phyloP scores from a whole-genome alignment of 768 basidiomycete genomes.

The Crassisporium funariophilum region DNA sequence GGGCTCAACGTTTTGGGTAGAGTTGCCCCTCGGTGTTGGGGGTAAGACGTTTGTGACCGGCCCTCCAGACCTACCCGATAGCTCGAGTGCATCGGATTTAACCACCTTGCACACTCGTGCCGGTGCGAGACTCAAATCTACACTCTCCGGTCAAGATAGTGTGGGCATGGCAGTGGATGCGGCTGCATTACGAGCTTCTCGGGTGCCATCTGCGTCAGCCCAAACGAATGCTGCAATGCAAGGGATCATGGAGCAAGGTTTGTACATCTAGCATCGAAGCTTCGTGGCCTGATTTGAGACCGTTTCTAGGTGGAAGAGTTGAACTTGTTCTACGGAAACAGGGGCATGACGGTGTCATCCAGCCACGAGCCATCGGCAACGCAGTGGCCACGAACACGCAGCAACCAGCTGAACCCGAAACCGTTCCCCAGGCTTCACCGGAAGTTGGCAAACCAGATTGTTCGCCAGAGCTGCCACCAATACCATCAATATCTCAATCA shows the following conservation, averaged over 20 bases:
- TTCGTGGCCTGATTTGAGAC: background rate
- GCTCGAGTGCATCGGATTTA: constrained; percentile 25
- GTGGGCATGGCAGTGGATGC: constrained; percentile 30
- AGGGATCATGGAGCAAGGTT: constrained; percentile 58
- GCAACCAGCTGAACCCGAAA: background rate
- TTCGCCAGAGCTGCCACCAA: background rate
- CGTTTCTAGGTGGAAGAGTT: constrained; percentile 57
- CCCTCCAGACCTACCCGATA: constrained; percentile 24
- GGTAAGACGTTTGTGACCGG: constrained; percentile 41
- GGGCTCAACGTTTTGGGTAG: constrained; percentile 91
- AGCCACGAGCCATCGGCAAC: constrained; percentile 23
- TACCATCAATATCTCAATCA: background rate
- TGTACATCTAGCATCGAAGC: constrained; percentile 11
- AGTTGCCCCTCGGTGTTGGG: constrained; percentile 78
- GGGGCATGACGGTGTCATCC: constrained; percentile 34
- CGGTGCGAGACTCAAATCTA: constrained; percentile 8
- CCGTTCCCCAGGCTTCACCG: background rate
- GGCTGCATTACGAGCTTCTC: constrained; percentile 22
- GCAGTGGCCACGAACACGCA: too few species aligned
- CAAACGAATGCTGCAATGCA: constrained; percentile 54
- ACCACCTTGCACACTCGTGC: constrained; percentile 26
- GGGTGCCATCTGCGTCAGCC: constrained; percentile 27
- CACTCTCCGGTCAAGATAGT: constrained; percentile 13
- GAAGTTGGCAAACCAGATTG: background rate
- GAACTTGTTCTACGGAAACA: constrained; percentile 52